Evolutionary conservation across 2,329 filamentous ascomycete genomes (phyloP).

Genomic region (Cladobotryum protrusum): DNA sequence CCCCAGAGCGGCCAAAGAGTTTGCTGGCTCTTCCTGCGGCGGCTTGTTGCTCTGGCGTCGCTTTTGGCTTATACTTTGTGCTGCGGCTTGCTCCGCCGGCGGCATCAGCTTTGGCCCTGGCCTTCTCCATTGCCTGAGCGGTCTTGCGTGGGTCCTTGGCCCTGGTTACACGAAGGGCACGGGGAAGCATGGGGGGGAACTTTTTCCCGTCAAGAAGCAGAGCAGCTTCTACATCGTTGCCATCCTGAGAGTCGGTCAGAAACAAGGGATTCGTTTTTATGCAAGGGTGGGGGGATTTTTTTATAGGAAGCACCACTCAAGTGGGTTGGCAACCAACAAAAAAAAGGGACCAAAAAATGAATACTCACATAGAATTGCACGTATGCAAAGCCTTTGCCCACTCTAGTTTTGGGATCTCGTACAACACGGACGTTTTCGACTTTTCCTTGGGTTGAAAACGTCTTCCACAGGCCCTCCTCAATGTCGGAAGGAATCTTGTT

Average conservation of each 20-base stretch:
- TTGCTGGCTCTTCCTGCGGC: conserved; percentile 67
- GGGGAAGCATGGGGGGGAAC: conserved; percentile 89
- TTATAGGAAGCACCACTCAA: too few relatives aligned
- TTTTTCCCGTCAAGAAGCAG: conserved; percentile 84
- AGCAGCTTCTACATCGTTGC: conserved; percentile 84
- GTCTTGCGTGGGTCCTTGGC: conserved; percentile 69
- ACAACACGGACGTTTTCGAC: conserved; percentile 93
- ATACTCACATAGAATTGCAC: conserved; percentile 75
- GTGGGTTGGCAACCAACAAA: neutral
- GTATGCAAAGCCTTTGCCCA: conserved; percentile 96
- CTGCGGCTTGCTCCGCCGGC: conserved; percentile 33
- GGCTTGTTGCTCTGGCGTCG: conserved; percentile 63
- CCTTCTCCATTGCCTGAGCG: conserved; percentile 36
- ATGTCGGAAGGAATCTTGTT: conserved; percentile 73
- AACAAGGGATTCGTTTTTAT: too few relatives aligned
- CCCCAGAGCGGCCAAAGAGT: conserved; percentile 65
- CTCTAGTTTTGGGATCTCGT: conserved; percentile 79
- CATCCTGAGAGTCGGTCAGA: conserved; percentile 46
- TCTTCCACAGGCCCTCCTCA: conserved; percentile 87
- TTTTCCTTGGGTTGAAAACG: conserved; percentile 66
- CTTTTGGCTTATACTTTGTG: conserved; percentile 61
- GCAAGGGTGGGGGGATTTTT: neutral
- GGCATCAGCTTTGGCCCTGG: conserved; percentile 26
- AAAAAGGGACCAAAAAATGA: neutral
- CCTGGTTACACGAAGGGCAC: conserved; percentile 76